Percentiles rank a stretch among this genome's conserved stretches.
Evolutionary conservation across 148 eudicot species (phyloP).

Genomic region (Rhododendron mucronatum): DNA sequence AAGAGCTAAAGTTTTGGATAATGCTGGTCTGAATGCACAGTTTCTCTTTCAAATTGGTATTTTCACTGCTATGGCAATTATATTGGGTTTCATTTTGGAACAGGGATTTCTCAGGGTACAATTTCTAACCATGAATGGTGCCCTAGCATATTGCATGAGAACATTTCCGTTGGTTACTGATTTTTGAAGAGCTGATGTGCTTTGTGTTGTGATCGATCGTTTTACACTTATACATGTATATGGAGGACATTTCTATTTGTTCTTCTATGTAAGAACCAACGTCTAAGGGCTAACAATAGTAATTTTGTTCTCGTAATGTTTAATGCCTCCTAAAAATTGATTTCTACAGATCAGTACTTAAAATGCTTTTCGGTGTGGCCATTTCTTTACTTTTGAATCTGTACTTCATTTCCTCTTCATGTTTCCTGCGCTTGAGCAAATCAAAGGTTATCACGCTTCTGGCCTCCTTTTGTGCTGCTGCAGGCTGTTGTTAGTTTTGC

Average conservation of each 20-base stretch:
- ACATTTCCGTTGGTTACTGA: not conserved
- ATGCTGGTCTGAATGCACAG: not conserved
- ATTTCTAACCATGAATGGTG: too few species aligned
- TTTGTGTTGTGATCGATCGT: not conserved
- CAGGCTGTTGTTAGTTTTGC: slow-evolving; percentile 96
- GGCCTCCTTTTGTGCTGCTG: slow-evolving; percentile 9
- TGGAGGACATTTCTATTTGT: not conserved
- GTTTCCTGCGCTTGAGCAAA: slow-evolving; percentile 1
- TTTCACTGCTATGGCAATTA: too few species aligned
- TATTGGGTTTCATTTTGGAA: too few species aligned
- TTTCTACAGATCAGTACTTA: not conserved
- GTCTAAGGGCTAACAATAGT: not conserved
- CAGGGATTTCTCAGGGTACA: too few species aligned
- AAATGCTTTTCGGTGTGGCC: not conserved
- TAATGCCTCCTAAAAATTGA: not conserved
- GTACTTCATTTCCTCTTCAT: not conserved
- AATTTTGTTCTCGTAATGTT: not conserved
- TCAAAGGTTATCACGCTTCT: not conserved
- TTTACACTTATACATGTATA: not conserved
- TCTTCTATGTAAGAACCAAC: too few species aligned
- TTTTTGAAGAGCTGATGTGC: not conserved
- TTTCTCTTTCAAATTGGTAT: too few species aligned
- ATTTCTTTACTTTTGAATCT: not conserved
- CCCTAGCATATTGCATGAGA: not conserved
- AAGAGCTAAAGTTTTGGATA: slow-evolving; percentile 53